Evolutionary conservation across 2,329 filamentous ascomycete species (phyloP).

Genomic region (Berkeleyomyces basicola): DNA sequence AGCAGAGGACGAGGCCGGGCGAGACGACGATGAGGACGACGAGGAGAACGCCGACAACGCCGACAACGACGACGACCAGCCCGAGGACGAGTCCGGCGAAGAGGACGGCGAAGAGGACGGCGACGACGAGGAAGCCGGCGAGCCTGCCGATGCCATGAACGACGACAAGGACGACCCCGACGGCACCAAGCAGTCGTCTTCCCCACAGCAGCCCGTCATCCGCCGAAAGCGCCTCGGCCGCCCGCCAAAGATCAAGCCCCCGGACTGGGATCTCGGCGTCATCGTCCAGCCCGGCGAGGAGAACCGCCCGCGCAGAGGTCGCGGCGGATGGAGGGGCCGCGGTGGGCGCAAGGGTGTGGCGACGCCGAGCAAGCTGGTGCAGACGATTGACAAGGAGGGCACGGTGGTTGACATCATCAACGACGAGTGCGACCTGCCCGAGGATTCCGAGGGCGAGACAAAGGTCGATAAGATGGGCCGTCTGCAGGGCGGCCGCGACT

Average conservation of each 20-base stretch:
- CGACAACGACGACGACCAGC: constrained; percentile 3
- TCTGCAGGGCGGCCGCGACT: constrained; percentile 70
- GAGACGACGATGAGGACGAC: constrained; percentile 12
- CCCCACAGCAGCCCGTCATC: constrained; percentile 40
- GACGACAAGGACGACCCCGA: constrained; percentile 24
- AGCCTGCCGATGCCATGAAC: constrained; percentile 22
- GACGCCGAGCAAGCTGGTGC: constrained; percentile 60
- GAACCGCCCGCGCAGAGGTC: constrained; percentile 46
- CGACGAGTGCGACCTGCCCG: constrained; percentile 79
- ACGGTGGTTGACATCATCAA: constrained; percentile 79
- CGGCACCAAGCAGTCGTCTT: constrained; percentile 25
- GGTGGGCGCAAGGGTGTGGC: constrained; percentile 52
- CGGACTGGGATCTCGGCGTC: constrained; percentile 56
- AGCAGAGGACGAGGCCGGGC: constrained; percentile 14
- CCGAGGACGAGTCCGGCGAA: neutral
- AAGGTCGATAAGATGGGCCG: constrained; percentile 87
- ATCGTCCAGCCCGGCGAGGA: constrained; percentile 33
- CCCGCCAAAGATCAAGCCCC: constrained; percentile 68
- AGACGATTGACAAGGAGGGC: constrained; percentile 84
- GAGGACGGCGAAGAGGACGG: constrained; percentile 10
- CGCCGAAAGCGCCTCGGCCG: constrained; percentile 67
- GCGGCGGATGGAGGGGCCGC: constrained; percentile 53
- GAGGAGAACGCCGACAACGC: constrained; percentile 1
- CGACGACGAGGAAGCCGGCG: constrained; percentile 28
- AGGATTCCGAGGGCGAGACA: constrained; percentile 73